Base-by-base conservation (phyloP, 106 monocot genomes). In the Narthecium ossifragum region DNA sequence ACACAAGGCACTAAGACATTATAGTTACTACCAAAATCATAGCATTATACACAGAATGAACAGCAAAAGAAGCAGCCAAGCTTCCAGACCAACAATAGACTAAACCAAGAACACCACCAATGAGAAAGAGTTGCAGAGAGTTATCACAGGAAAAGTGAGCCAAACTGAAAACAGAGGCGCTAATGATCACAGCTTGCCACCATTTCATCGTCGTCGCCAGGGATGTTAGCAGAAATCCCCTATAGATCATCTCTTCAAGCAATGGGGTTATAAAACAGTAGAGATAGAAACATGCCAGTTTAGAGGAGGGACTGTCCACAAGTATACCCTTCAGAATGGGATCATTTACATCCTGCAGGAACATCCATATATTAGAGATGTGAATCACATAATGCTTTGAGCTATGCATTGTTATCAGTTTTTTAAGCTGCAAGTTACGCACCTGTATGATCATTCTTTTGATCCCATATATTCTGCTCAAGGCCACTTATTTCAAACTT, bases 1-100 rank as follows among this genome's bases (percentile, higher is more conserved):
- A n/a, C 48, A 49, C n/a, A 26, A 34, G 24, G 15, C 7, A 43
- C 15, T 62, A 73, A 22, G 75, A 67, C 31, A 79, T 50, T 34
- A 67, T 54, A 27, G 41, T 61, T 2, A 56, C 38, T 38, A 70
- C 2, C 33, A 93, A 77, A 59, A 85, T 77, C 10, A 57, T 61
- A 18, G 81, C 84, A 77, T 93, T 93, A 69, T 93, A 93, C 10
- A 77, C 17, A 29, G 93, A 82, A 66, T 93, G 93, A 34, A 89
- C 53, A 25, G 60, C 37, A 25, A 93, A 59, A 18, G 88, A 64
- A 55, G 93, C 57, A 49, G 53, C 63, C 36, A 93, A 30, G 46
- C 71, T 80, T 29, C 80, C 85, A 46, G 73, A 71, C 85, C 85
- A 80, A 53, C 85, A 85, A 55, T 88, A 93, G 4, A 60, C 80